Evolutionary conservation across 2,329 filamentous ascomycete species (phyloP), one percentile per base, ranked within the genome.

Genomic region (Pseudopithomyces maydicus): DNA sequence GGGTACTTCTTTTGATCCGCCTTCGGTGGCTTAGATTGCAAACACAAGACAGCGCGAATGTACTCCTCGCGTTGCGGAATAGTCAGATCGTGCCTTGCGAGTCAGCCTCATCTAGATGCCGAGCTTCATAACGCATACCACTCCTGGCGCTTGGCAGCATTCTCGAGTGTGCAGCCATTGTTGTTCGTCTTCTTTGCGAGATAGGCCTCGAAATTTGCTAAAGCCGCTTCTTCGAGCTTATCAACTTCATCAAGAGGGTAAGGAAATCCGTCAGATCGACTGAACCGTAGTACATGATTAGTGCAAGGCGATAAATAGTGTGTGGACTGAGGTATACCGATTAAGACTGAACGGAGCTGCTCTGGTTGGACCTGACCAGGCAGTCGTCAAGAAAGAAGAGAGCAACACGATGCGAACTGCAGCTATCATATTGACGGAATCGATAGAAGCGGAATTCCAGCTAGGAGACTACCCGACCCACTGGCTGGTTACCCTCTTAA

Each of bases 171-270:
- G 54, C 65, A 68, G n/a, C 62, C 62, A 50, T 63, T 55, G 14
- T 52, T 59, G 6, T 35, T 42, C 14, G 60, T 61, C 44, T 65
- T 66, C 52, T 67, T 69, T 1, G 61, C 58, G 2, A 69, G 63
- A 36, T 69, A 69, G 0, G 66, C 58, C 47, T 69, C 58, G 43
- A 54, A 69, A 22, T 65, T 69, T 35, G 56, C 46, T 1, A 69
- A 50, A 1, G 51, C 44, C 5, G 50, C 51, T 42, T 67, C 61
- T 56, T 67, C 61, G 7, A 69, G 59, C 33, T 62, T 60, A 43
- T 69, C 66, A 2, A 62, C 59, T 19, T 66, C 61, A 32, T 69
- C 66, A 14, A 69, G 61, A 0, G 66, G 63, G 26, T 69, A 69
- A 7, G 65, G 65, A 42, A 64, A 68, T 7, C 63, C 63, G 45